phyloP scores from a whole-genome alignment of 371 early-diverging fungal genomes.

The Mucor irregularis region DNA sequence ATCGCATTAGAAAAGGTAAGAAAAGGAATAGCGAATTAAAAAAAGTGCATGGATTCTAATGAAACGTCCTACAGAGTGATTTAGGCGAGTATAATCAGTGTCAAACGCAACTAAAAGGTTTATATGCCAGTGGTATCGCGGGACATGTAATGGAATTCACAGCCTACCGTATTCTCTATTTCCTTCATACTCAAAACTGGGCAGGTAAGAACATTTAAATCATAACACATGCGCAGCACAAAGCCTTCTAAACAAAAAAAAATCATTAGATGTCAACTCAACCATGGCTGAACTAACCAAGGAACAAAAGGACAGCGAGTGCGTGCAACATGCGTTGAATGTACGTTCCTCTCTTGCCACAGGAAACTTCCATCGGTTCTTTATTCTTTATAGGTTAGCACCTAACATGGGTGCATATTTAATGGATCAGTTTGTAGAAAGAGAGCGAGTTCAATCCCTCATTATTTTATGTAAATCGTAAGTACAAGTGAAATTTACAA shows the following conservation, averaged over 20 bases:
- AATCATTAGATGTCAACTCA: constrained; percentile 65
- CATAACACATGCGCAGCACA: no score
- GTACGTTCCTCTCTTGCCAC: constrained; percentile 79
- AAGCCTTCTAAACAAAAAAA: neutral
- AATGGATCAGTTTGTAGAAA: constrained; percentile 87
- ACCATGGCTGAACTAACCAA: constrained; percentile 59
- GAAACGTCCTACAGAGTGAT: constrained; percentile 65
- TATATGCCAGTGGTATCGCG: constrained; percentile 71
- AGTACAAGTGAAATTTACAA: constrained; percentile 10
- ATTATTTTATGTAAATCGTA: constrained; percentile 69
- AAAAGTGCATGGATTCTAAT: neutral
- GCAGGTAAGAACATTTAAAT: constrained; percentile 54
- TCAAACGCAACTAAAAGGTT: constrained; percentile 87
- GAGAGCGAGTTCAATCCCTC: constrained; percentile 80
- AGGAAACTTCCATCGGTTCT: constrained; percentile 83
- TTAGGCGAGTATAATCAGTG: constrained; percentile 97
- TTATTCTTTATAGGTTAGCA: constrained; percentile 70
- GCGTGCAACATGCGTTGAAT: constrained; percentile 78
- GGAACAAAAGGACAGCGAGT: constrained; percentile 54
- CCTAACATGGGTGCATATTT: constrained; percentile 87
- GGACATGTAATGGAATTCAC: constrained; percentile 84
- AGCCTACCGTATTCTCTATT: constrained; percentile 90
- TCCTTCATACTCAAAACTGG: constrained; percentile 82
- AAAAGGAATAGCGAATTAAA: no score
- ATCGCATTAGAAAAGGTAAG: constrained; percentile 89